These are phyloP conservation scores for Lactarius sp. DNA, from an alignment of 768 basidiomycete species.

Conservation along the genomic window DNA sequence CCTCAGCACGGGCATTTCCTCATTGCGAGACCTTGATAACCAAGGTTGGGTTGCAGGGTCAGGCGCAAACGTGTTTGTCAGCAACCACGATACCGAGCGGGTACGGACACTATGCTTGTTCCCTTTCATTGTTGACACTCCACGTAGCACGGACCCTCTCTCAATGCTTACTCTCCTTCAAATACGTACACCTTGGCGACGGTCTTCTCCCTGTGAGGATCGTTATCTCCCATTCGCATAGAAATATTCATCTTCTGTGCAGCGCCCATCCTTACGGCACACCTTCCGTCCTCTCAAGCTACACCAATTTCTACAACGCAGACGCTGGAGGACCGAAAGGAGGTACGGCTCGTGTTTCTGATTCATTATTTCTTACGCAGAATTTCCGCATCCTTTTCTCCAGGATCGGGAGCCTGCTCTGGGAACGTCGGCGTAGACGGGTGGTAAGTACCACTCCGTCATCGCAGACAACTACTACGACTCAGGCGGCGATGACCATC, in stretches of 20 bases:
- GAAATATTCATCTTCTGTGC: not conserved
- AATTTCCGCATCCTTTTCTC: too few species aligned
- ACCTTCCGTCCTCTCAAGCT: conserved; percentile 58
- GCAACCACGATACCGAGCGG: conserved; percentile 68
- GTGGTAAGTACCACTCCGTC: conserved; percentile 32
- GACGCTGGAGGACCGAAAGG: conserved; percentile 60
- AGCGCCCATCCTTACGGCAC: conserved; percentile 61
- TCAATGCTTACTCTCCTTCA: conserved; percentile 56
- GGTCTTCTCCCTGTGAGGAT: conserved; percentile 49
- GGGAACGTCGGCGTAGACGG: conserved; percentile 48
- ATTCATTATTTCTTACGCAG: not conserved
- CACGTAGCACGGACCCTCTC: conserved; percentile 44
- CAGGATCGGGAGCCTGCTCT: conserved; percentile 49
- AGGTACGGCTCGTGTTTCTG: conserved; percentile 31
- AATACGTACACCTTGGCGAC: conserved; percentile 58
- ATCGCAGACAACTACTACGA: too few species aligned
- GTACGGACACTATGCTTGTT: conserved; percentile 25
- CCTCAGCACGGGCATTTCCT: conserved; percentile 45
- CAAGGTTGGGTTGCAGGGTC: conserved; percentile 53
- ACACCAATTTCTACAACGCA: conserved; percentile 40
- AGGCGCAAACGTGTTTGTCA: conserved; percentile 58
- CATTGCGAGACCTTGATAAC: conserved; percentile 47
- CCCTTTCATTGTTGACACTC: not conserved
- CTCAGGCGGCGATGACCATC: too few species aligned
- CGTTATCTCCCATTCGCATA: not conserved